These are phyloP conservation scores for Metarhizium brunneum DNA, from an alignment of 2,329 filamentous ascomycete species.

Conservation along the genomic window DNA sequence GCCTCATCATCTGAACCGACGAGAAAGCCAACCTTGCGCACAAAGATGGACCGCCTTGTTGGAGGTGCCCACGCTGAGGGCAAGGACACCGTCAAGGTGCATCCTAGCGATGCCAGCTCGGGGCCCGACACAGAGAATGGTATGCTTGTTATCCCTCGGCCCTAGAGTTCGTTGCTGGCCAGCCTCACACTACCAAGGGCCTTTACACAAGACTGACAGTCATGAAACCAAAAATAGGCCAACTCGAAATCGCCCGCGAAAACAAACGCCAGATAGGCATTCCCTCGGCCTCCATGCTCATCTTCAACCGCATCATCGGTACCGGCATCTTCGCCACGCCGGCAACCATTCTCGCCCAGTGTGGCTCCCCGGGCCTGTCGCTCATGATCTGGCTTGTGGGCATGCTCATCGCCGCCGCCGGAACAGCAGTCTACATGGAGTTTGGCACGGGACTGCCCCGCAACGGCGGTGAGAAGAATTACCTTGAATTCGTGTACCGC, in stretches of 20 bases:
- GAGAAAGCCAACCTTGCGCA: background rate
- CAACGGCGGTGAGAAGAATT: conserved; percentile 59
- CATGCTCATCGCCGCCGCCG: conserved; percentile 51
- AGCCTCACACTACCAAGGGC: no score
- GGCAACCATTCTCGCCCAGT: conserved; percentile 44
- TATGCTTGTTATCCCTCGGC: background rate
- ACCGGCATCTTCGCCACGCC: conserved; percentile 60
- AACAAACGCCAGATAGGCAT: conserved; percentile 47
- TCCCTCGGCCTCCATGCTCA: conserved; percentile 45
- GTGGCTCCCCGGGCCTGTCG: conserved; percentile 51
- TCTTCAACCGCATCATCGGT: conserved; percentile 58
- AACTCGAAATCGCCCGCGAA: conserved; percentile 31
- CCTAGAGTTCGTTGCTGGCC: background rate
- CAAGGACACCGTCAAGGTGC: conserved; percentile 4
- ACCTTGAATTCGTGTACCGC: conserved; percentile 55
- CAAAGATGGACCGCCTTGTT: background rate
- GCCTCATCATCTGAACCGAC: background rate
- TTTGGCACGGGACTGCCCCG: conserved; percentile 56
- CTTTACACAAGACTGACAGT: no score
- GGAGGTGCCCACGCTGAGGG: conserved; percentile 2
- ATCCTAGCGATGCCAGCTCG: conserved; percentile 5
- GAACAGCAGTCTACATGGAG: conserved; percentile 57
- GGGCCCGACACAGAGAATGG: conserved; percentile 5
- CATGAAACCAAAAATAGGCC: conserved; percentile 11
- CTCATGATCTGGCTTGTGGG: conserved; percentile 56